Evolutionary conservation across 1,139 yeast species (phyloP), one percentile per base, ranked within the genome.

Genomic region (Blastobotrys niveus): DNA sequence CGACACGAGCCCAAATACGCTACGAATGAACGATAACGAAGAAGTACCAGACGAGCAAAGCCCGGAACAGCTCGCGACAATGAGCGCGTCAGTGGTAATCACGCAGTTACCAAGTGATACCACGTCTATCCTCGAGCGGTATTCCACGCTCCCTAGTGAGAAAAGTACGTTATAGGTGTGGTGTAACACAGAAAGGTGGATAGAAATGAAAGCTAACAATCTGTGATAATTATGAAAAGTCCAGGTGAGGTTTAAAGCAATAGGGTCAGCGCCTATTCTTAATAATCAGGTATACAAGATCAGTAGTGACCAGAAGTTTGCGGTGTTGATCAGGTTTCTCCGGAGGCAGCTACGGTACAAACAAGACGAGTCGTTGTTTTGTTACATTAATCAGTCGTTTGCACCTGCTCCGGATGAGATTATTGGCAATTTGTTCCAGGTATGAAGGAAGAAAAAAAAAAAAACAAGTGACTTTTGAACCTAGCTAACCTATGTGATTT

Each of bases 361-460:
- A 15, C 53, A 55, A 5, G 41, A 54, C 18, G 63, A 62, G 24
- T 54, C 68, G 24, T 48, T 68, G 33, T 66, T 67, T 46, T 65
- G 69, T 48, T 67, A 68, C 47, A 54, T 67, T 25, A 66, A 66
- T 44, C 55, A 64, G 19, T 53, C 67, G 10, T 68, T 68, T 54
- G 60, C 72, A n/a, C 72, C 73, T 2, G 56, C 65, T 3, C 55
- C 65, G 30, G 72, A 68, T 48, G 63, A 63, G 34, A 51, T 54
- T 10, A 48, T 67, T 17, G 65, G 58, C 9, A 58, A 61, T 41
- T 47, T 68, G 37, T 54, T 51, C 42, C 49, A 52, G 45, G 57
- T 53, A 48, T n/a, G 15, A 33, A 43, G 37, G 22, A 5, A 20
- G 7, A 12, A 9, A 20, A 21, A 8, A n/a, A 22, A 19, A 19